phyloP scores from a whole-genome alignment of 345 rosid species.

The Erysimum cheiranthoides region DNA sequence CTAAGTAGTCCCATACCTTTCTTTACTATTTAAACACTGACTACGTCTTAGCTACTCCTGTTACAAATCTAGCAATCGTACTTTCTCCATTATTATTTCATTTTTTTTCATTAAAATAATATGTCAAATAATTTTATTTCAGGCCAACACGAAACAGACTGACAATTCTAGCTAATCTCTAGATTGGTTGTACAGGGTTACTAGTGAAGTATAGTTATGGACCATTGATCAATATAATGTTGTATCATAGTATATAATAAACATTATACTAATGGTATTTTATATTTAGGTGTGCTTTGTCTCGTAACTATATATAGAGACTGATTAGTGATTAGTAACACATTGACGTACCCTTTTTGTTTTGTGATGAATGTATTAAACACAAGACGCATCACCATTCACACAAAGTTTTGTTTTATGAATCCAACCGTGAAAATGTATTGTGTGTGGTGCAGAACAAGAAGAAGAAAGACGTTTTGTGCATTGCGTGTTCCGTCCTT shows the following conservation, averaged over 20 bases:
- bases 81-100: slow-evolving; percentile 18
- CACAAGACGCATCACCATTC: slow-evolving; percentile 4
- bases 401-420: background rate
- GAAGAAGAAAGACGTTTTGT: background rate
- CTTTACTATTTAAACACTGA: slow-evolving; percentile 43
- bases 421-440: slow-evolving; percentile 1
- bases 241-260: background rate
- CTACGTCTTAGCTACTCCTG: slow-evolving; percentile 35
- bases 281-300: too few species aligned
- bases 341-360: too few species aligned
- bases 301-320: too few species aligned
- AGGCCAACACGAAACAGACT: slow-evolving; percentile 44
- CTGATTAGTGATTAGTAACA: too few species aligned
- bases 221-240: slow-evolving; percentile 32
- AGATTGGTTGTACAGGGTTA: slow-evolving; percentile 28
- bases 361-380: too few species aligned
- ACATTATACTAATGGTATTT: slow-evolving; percentile 1
- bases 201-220: slow-evolving; percentile 30
- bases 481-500: background rate
- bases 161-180: slow-evolving; percentile 44
- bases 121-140: background rate
- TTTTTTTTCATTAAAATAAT: background rate
- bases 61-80: slow-evolving; percentile 37
- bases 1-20: slow-evolving; percentile 42
- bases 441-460: background rate